Evolutionary conservation across 2,329 filamentous ascomycete genomes (phyloP).

Genomic region (Verticillium tricorpus): DNA sequence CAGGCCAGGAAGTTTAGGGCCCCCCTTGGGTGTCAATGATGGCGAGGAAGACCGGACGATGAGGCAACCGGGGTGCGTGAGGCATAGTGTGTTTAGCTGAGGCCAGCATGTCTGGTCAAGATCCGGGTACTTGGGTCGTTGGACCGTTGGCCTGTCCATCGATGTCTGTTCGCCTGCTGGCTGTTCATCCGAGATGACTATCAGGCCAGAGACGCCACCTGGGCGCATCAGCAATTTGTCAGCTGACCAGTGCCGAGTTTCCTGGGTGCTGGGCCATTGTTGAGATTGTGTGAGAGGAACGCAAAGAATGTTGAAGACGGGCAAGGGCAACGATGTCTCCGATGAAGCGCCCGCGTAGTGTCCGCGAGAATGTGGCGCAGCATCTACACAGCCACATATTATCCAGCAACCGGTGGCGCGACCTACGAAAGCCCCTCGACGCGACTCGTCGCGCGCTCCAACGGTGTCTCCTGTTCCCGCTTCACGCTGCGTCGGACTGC

Average conservation of each 20-base stretch:
- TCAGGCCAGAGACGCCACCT: background rate
- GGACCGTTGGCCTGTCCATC: background rate
- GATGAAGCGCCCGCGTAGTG: too few species aligned
- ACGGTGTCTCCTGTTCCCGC: background rate
- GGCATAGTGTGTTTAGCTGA: too few species aligned
- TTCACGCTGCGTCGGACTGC: background rate
- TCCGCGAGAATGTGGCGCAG: background rate
- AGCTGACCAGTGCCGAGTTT: background rate
- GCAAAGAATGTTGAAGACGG: too few species aligned
- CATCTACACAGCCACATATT: background rate
- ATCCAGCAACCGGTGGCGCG: background rate
- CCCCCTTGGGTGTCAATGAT: background rate
- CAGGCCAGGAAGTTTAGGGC: background rate
- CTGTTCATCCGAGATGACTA: background rate
- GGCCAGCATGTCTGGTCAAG: background rate
- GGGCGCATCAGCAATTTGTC: background rate
- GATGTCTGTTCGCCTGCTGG: background rate
- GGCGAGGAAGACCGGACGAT: background rate
- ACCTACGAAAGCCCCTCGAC: background rate
- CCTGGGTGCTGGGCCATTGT: background rate
- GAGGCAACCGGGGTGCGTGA: background rate
- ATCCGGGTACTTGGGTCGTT: background rate
- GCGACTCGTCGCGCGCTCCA: background rate
- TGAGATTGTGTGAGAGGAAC: background rate
- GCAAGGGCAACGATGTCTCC: too few species aligned